These are phyloP conservation scores for Phytophthora sansomeana DNA, from an alignment of 352 stramenopile genomes.

Conservation along the genomic window DNA sequence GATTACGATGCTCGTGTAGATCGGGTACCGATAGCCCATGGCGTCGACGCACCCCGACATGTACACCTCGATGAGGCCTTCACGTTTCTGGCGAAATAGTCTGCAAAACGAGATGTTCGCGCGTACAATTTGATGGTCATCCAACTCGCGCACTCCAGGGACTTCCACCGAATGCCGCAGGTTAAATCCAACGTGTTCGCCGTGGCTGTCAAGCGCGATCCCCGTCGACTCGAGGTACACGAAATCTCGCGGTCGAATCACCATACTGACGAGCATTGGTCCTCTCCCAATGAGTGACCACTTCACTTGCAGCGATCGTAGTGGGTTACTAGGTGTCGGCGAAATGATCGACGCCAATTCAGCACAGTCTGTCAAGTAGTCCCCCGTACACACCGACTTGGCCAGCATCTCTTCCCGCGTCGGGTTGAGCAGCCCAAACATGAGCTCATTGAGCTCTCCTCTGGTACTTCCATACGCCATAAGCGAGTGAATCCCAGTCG, in stretches of 20 bases:
- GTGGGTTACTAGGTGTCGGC: slow-evolving; percentile 37
- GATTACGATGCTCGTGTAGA: slow-evolving; percentile 41
- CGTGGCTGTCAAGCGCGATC: slow-evolving; percentile 40
- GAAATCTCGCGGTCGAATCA: slow-evolving; percentile 47
- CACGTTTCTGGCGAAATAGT: slow-evolving; percentile 45
- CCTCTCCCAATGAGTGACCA: slow-evolving; percentile 42
- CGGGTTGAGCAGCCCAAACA: slow-evolving; percentile 45
- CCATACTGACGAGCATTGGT: slow-evolving; percentile 37
- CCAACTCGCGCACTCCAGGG: slow-evolving; percentile 39
- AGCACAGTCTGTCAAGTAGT: slow-evolving; percentile 40
- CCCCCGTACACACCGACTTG: slow-evolving; percentile 45
- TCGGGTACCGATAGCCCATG: slow-evolving; percentile 35
- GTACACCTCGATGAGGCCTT: slow-evolving; percentile 41
- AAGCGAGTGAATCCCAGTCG: slow-evolving; percentile 32
- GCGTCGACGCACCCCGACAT: slow-evolving; percentile 43
- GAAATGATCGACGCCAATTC: slow-evolving; percentile 43
- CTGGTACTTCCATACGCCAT: slow-evolving; percentile 49
- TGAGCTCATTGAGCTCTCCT: slow-evolving; percentile 46
- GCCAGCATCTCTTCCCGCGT: slow-evolving; percentile 40
- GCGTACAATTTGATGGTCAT: slow-evolving; percentile 47
- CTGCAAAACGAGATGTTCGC: slow-evolving; percentile 50
- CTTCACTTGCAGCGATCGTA: slow-evolving; percentile 46
- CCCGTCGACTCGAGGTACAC: slow-evolving; percentile 60
- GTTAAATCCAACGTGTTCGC: slow-evolving; percentile 51
- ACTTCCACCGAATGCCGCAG: slow-evolving; percentile 51